These are phyloP conservation scores for Thyridium curvatum DNA, from an alignment of 2,329 filamentous ascomycete genomes.

Conservation along the genomic window DNA sequence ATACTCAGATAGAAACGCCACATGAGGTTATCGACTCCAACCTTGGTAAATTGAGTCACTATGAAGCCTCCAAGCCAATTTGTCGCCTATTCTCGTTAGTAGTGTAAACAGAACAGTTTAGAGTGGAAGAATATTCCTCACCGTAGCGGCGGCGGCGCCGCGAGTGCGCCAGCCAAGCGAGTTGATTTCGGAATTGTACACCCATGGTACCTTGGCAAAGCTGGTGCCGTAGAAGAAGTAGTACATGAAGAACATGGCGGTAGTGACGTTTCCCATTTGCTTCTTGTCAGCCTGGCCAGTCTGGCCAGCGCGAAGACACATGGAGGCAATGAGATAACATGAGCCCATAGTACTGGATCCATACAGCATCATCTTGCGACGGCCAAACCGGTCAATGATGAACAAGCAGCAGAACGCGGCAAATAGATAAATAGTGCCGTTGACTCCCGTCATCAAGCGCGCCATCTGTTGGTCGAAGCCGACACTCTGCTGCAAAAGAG, in stretches of 20 bases:
- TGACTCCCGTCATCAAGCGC: constrained; percentile 49
- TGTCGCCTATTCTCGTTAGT: constrained; percentile 14
- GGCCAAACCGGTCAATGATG: constrained; percentile 32
- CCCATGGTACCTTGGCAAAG: constrained; percentile 32
- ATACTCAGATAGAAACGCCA: constrained; percentile 37
- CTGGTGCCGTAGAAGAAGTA: constrained; percentile 34
- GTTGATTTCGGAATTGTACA: constrained; percentile 35
- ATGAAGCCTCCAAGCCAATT: constrained; percentile 38
- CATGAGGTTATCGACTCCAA: constrained; percentile 29
- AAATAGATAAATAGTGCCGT: constrained; percentile 28
- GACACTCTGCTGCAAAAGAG: constrained; percentile 48
- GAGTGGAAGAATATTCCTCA: no score
- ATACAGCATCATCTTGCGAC: constrained; percentile 34
- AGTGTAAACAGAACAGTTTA: no score
- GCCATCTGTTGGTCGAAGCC: constrained; percentile 44
- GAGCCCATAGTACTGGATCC: constrained; percentile 24
- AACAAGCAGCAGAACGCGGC: constrained; percentile 27
- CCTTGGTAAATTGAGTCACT: constrained; percentile 36
- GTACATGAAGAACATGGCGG: constrained; percentile 35
- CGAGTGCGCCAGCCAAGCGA: constrained; percentile 31
- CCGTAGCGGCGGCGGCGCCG: constrained; percentile 35
- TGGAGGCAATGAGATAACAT: constrained; percentile 29
- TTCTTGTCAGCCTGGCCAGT: constrained; percentile 17
- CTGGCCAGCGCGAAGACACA: constrained; percentile 22
- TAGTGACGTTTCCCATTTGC: constrained; percentile 27